Percentiles rank a stretch among this genome's conserved stretches.
Conservation (phyloP, 164 flowering plant genomes). For the Berberis vulgaris region DNA sequence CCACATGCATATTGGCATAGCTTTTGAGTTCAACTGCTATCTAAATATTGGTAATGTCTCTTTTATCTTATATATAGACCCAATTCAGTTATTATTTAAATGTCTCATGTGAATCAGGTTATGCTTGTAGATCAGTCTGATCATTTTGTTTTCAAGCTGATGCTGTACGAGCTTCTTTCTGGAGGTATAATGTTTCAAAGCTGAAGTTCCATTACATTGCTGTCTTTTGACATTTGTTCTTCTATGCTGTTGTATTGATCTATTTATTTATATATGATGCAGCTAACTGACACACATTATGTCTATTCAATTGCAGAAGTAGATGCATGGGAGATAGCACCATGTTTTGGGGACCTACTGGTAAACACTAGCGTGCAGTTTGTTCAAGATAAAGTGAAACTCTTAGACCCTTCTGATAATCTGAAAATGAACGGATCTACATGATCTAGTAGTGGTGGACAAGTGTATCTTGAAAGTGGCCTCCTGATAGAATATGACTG, state of each 20-base stretch:
- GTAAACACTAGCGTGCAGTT: constrained; percentile 67
- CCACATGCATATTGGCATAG: too few relatives aligned
- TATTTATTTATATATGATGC: not conserved
- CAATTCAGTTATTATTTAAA: not conserved
- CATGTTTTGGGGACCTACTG: constrained; percentile 78
- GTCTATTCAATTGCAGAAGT: constrained; percentile 58
- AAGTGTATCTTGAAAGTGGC: constrained; percentile 86
- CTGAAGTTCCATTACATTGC: not conserved
- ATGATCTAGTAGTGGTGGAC: constrained; percentile 46
- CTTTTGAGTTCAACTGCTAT: too few relatives aligned
- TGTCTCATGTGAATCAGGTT: constrained; percentile 40
- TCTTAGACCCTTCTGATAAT: constrained; percentile 54
- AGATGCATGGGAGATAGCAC: constrained; percentile 97
- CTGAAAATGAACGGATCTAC: constrained; percentile 30
- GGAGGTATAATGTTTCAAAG: constrained; percentile 57
- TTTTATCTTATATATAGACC: not conserved
- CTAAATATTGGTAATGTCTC: too few relatives aligned
- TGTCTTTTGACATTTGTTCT: not conserved
- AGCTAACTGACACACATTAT: not conserved
- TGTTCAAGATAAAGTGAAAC: constrained; percentile 67
- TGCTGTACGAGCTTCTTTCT: constrained; percentile 91
- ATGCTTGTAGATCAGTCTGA: constrained; percentile 91
- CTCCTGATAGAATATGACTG: constrained; percentile 87
- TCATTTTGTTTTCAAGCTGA: constrained; percentile 90
- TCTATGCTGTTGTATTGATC: not conserved